Percentiles rank a stretch among this genome's conserved stretches.
These are phyloP conservation scores for Tetrapyrgos nigripes DNA, from an alignment of 1,284 basidiomycete species.

Conservation along the genomic window DNA sequence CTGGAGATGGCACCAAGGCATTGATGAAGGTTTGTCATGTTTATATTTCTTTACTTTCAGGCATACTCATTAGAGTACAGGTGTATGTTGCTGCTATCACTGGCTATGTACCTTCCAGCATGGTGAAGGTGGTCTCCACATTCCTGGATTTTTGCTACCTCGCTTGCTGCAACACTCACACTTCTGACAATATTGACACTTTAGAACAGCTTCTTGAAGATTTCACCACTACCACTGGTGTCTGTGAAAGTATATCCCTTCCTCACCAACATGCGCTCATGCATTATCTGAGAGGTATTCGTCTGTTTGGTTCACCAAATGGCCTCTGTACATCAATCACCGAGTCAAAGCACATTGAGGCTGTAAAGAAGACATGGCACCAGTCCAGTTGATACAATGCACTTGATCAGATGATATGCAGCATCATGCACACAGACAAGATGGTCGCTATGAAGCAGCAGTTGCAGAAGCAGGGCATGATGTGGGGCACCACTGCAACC, in stretches of 20 bases:
- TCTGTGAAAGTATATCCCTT: conserved; percentile 25
- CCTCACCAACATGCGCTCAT: conserved; percentile 30
- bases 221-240: conserved; percentile 36
- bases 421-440: conserved; percentile 12
- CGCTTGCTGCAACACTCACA: conserved; percentile 28
- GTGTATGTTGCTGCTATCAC: conserved; percentile 27
- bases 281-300: conserved; percentile 22
- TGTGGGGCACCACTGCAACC: background rate
- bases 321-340: conserved; percentile 24
- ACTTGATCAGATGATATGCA: conserved; percentile 16
- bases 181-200: conserved; percentile 21
- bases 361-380: conserved; percentile 22
- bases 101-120: conserved; percentile 19
- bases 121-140: conserved; percentile 21
- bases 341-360: conserved; percentile 18
- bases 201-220: conserved; percentile 29
- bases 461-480: conserved; percentile 14
- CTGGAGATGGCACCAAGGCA: conserved; percentile 33
- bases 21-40: conserved; percentile 24
- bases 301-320: conserved; percentile 28
- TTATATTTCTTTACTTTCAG: background rate
- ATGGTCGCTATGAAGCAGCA: background rate
- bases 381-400: conserved; percentile 18
- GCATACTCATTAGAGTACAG: conserved; percentile 2
- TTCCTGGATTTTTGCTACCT: conserved; percentile 38